phyloP scores from a whole-genome alignment of 2,329 filamentous ascomycete species.

The Pseudocercospora macadamiae region DNA sequence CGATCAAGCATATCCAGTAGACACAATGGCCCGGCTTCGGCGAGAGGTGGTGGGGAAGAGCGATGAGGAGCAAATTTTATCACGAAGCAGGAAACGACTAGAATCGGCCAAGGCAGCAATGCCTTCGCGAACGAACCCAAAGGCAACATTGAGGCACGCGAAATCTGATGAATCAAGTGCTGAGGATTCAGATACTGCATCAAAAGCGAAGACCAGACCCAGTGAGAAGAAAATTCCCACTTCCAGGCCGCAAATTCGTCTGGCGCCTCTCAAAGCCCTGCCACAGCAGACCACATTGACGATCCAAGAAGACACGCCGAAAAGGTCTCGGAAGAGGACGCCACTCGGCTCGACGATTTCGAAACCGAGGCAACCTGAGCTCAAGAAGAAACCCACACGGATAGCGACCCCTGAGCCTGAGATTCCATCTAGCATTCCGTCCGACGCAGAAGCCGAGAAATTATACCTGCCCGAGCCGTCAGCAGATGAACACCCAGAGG shows the following conservation, averaged over 20 bases:
- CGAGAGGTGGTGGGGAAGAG: neutral
- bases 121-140: too few species aligned
- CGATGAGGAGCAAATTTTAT: too few species aligned
- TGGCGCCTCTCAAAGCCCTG: slow-evolving; percentile 23
- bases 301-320: slow-evolving; percentile 14
- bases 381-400: too few species aligned
- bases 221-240: neutral
- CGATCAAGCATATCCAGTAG: neutral
- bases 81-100: too few species aligned
- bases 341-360: slow-evolving; percentile 5
- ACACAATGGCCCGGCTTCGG: neutral
- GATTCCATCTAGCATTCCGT: slow-evolving; percentile 1
- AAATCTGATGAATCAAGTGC: too few species aligned
- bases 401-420: slow-evolving; percentile 4
- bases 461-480: neutral
- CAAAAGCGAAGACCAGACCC: neutral
- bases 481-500: neutral
- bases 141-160: too few species aligned
- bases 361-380: too few species aligned
- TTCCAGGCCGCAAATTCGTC: slow-evolving; percentile 19
- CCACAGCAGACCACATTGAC: slow-evolving; percentile 8
- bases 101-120: too few species aligned
- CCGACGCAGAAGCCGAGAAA: neutral
- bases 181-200: too few species aligned
- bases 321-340: slow-evolving; percentile 11